Base-by-base conservation (phyloP, 208 protist species). In the Leptomonas pyrrhocoris region DNA sequence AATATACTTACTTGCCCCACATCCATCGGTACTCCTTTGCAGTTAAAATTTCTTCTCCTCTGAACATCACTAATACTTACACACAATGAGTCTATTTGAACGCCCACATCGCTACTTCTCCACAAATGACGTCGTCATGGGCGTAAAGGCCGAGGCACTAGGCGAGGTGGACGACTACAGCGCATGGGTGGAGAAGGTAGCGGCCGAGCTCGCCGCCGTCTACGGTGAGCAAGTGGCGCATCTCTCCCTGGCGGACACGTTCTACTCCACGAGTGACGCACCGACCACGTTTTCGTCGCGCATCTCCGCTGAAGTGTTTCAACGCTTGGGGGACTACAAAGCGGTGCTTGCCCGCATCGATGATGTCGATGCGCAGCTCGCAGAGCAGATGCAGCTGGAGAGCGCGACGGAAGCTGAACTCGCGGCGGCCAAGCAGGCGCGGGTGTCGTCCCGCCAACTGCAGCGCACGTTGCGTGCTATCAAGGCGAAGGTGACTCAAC, bases 91-190 rank as follows among this genome's bases (percentile, higher is more conserved):
- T n/a, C 30, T 89, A 15, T 90, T 94, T 72, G 71, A 80, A 25
- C 81, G 86, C 25, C 89, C 89, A 0, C 86, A 94, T 55, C 30
- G 81, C 5, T 65, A 65, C 27, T 74, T 80, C 27, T 89, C 65
- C 27, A 40, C 74, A 13, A 58, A 68, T 19, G 55, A 80, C 45
- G 82, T 87, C 0, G 84, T 92, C 12, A 82, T 92, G 27, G 71
- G 59, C 0, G 73, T 91, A 38, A 77, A 85, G n/a, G 67, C 88
- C 6, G 73, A 65, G 34, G 36, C 53, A 21, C 62, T 94, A 23
- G 79, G 84, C 15, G 45, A 71, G 28, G 30, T 88, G 0, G 49
- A 62, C 43, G 77, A 67, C 50, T 94, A 82, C 77, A 55, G 64
- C 0, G 77, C 75, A 15, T 88, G 79, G 68, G 13, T 66, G n/a